phyloP scores from a whole-genome alignment of 1,139 yeast species.

The Magnusiomyces magnusii region DNA sequence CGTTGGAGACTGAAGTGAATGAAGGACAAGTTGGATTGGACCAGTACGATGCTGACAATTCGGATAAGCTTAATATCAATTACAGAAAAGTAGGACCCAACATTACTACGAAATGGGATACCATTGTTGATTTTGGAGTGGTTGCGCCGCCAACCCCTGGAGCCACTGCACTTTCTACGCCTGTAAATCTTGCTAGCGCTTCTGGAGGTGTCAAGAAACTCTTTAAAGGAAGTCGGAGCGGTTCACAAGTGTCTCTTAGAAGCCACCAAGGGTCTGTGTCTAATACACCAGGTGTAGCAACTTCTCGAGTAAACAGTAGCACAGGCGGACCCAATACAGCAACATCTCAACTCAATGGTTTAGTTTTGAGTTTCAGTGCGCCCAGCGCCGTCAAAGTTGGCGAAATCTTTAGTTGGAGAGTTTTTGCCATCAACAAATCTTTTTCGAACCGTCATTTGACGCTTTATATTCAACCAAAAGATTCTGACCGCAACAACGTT shows the following conservation, averaged over 20 bases:
- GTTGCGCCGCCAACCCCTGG: slow-evolving; percentile 37
- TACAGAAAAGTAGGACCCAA: slow-evolving; percentile 22
- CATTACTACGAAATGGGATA: slow-evolving; percentile 54
- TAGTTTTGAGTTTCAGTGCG: slow-evolving; percentile 58
- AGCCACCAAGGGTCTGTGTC: slow-evolving; percentile 1
- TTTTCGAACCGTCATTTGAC: slow-evolving; percentile 35
- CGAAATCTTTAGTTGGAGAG: slow-evolving; percentile 52
- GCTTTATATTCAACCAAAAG: slow-evolving; percentile 35
- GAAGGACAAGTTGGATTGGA: neutral
- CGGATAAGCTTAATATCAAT: neutral
- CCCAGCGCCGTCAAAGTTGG: slow-evolving; percentile 55
- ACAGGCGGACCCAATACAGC: neutral
- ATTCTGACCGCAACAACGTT: slow-evolving; percentile 8
- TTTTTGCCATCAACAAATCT: slow-evolving; percentile 60
- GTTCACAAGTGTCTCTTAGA: slow-evolving; percentile 5
- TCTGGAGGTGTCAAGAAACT: slow-evolving; percentile 16
- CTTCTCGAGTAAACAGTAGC: neutral
- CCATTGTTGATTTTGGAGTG: slow-evolving; percentile 50
- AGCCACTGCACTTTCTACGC: slow-evolving; percentile 6
- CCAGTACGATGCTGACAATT: neutral
- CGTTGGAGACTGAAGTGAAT: neutral
- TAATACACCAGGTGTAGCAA: slow-evolving; percentile 5
- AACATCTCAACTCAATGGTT: slow-evolving; percentile 32
- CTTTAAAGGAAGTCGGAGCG: slow-evolving; percentile 11
- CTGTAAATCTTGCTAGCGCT: slow-evolving; percentile 14